These are phyloP conservation scores for Asterochloris sp. DNA, from an alignment of 139 green algal genomes.

Conservation along the genomic window DNA sequence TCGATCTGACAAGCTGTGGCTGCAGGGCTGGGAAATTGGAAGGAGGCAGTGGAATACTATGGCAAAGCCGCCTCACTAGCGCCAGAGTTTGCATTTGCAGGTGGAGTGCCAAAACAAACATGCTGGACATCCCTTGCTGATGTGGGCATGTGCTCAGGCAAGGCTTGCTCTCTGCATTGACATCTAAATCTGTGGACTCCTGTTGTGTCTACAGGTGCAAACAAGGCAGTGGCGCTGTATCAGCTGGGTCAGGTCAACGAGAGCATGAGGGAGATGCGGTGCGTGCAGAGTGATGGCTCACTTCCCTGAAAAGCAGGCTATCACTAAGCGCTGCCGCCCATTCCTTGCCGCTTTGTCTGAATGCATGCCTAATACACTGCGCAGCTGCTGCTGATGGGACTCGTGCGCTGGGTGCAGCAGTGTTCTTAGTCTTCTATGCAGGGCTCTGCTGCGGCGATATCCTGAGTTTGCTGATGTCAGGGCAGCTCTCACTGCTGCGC, in stretches of 20 bases:
- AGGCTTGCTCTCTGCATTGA: too few relatives aligned
- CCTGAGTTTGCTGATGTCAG: constrained; percentile 77
- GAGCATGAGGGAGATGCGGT: constrained; percentile 67
- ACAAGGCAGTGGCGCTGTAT: constrained; percentile 69
- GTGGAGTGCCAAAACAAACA: too few relatives aligned
- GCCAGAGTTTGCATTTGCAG: constrained; percentile 79
- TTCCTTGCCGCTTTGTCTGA: not conserved
- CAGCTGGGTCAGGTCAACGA: constrained; percentile 59
- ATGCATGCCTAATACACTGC: not conserved
- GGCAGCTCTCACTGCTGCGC: constrained; percentile 72
- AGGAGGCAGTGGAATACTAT: constrained; percentile 64
- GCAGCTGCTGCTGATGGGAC: not conserved
- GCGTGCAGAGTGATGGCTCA: not conserved
- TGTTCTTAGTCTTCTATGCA: constrained; percentile 13
- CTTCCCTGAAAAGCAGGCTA: not conserved
- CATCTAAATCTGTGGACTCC: too few relatives aligned
- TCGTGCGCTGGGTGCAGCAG: not conserved
- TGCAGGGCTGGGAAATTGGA: constrained; percentile 33
- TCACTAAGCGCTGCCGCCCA: not conserved
- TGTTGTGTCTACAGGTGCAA: constrained; percentile 35
- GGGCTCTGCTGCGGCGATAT: constrained; percentile 71
- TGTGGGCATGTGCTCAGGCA: too few relatives aligned
- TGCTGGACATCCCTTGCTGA: too few relatives aligned
- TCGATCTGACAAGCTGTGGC: not conserved
- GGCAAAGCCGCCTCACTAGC: constrained; percentile 51